Evolutionary conservation across 2,329 filamentous ascomycete species (phyloP).

Genomic region (Colletotrichum orchidophilum): DNA sequence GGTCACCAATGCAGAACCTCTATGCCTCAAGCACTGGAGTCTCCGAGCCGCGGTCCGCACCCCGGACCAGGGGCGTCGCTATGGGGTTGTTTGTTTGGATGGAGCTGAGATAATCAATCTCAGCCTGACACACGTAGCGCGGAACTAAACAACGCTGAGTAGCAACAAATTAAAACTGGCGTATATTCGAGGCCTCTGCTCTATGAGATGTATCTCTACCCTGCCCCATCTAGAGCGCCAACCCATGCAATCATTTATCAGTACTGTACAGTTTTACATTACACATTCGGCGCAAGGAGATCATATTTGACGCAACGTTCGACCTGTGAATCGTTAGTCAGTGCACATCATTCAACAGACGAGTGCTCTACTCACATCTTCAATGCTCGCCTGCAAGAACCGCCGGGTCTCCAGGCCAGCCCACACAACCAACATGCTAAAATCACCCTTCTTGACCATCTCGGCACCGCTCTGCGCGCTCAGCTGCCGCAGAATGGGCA

Average conservation of each 20-base stretch:
- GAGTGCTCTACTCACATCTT: constrained; percentile 71
- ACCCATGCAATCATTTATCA: constrained; percentile 23
- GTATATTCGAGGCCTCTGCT: constrained; percentile 21
- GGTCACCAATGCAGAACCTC: too few species aligned
- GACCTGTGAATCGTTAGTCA: constrained; percentile 59
- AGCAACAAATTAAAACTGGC: background rate
- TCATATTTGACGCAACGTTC: constrained; percentile 93
- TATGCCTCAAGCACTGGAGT: too few species aligned
- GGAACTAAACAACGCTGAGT: accelerated
- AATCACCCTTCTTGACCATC: constrained; percentile 77
- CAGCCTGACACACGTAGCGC: background rate
- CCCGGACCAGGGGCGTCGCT: accelerated
- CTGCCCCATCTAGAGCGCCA: constrained; percentile 5
- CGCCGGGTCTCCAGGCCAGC: constrained; percentile 87
- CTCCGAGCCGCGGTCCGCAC: too few species aligned
- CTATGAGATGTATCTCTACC: constrained; percentile 19
- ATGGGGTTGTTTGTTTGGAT: too few species aligned
- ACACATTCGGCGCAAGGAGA: constrained; percentile 87
- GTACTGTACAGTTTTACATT: constrained; percentile 36
- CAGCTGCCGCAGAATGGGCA: constrained; percentile 90
- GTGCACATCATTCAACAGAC: constrained; percentile 6
- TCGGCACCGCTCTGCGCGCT: constrained; percentile 79
- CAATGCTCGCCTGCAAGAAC: constrained; percentile 89
- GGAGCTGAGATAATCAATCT: too few species aligned
- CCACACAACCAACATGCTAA: constrained; percentile 91